Evolutionary conservation across 768 basidiomycete genomes (phyloP), one percentile per base, ranked within the genome.

Genomic region (Trametes gibbosa): DNA sequence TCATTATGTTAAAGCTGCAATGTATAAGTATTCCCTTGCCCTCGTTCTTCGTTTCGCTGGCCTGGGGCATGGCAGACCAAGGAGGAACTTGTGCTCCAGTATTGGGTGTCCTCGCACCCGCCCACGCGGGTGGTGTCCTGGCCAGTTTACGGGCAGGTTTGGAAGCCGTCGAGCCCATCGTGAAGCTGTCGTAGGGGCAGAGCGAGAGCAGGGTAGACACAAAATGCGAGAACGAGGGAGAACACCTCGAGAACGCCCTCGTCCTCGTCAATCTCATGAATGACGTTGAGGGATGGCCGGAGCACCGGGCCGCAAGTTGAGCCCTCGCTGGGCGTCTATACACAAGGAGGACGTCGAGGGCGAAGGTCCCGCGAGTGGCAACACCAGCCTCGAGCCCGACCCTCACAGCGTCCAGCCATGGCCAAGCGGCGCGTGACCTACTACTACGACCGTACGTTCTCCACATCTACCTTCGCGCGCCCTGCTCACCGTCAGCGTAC

Each of bases 361-460:
- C 14, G 14, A 32, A 1, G 14, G 40, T 25, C 16, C 10, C 21
- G 21, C 6, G 32, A 5, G 13, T 49, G 24, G 32, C 45, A 16
- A 34, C 32, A 14, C 14, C 19, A 17, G 25, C 19, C 47, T 34
- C n/a, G 41, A 25, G 21, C n/a, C 16, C 57, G 25, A 2, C 43
- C 34, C 25, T 23, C 19, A 12, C 52, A 4, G 17, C 46, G 23
- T n/a, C 12, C 34, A 17, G 27, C 51, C 25, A 89, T 89, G 89
- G 85, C 86, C 12, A 85, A 83, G 66, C 78, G 83, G 65, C 83
- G 89, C 62, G 90, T 93, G 13, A 79, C 89, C 9, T 92, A 93
- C 68, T 92, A 85, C 71, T 91, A 90, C 63, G 90, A 92, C 65
- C 72, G 89, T 89, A 63, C 46, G 83, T 50, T 13, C 17, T 13